phyloP scores from a whole-genome alignment of 441 rosid species.

The Pelargonium fulgidum region DNA sequence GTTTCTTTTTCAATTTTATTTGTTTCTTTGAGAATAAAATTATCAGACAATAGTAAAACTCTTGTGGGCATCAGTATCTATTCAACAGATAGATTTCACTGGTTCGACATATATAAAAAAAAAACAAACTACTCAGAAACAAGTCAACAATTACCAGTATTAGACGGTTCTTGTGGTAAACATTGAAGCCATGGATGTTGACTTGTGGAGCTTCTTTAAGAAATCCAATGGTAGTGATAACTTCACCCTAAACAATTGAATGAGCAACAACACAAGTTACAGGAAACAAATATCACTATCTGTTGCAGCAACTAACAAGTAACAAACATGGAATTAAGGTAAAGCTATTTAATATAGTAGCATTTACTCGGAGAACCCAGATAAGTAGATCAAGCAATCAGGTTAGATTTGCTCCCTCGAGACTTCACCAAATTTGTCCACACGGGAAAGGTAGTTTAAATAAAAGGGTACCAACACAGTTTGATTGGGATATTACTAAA shows the following conservation, averaged over 20 bases:
- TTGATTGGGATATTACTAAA: no score
- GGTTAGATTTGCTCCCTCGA: no score
- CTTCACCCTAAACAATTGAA: constrained; percentile 49
- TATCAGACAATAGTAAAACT: background rate
- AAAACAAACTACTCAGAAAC: background rate
- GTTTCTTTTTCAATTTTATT: background rate
- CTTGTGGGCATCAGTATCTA: background rate
- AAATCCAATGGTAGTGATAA: constrained; percentile 86
- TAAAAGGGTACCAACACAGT: no score
- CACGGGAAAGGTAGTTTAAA: no score
- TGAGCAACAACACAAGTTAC: constrained; percentile 15
- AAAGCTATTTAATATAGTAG: no score
- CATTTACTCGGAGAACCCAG: no score
- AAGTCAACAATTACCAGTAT: constrained; percentile 50
- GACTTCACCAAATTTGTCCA: no score
- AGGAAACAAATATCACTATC: background rate
- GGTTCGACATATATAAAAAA: background rate
- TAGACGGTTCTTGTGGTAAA: constrained; percentile 89
- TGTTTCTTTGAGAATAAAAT: constrained; percentile 2
- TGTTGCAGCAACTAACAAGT: background rate
- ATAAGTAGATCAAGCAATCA: no score
- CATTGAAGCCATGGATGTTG: constrained; percentile 68
- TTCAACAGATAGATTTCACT: background rate
- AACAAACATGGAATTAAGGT: no score
- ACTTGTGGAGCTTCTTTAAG: constrained; percentile 81